Evolutionary conservation across 2,329 filamentous ascomycete genomes (phyloP), one percentile per base, ranked within the genome.

Genomic region (Ceratocystis albifundus): DNA sequence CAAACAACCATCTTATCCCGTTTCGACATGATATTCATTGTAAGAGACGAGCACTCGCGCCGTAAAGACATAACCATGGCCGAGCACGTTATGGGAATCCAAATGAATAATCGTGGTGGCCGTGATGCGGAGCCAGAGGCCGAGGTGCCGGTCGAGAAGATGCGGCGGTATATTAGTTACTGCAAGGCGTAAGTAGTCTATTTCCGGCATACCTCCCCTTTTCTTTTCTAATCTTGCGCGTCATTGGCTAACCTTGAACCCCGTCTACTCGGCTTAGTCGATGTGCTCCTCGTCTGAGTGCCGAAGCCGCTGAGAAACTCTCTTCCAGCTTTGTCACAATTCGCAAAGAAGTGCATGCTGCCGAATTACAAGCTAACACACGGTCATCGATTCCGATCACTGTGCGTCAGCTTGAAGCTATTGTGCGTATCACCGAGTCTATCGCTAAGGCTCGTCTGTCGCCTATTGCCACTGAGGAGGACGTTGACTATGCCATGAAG

Each of bases 1-100:
- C 94, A 99, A 74, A 99, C 94, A 0, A 99, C 94, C 2, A 97
- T 99, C 72, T 75, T 99, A 70, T 97, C 93, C 1, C 89, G 94
- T 82, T 99, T 99, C 75, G 94, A 99, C 76, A 96, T 99, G 90
- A 97, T 99, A 70, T 99, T 97, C 79, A 96, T 99, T 70, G 93
- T 99, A 69, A 90, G 89, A 71, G 94, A 99, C 75, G 91, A 96
- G 69, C 94, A 99, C 75, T 90, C 93, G 69, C 84, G 90, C 57
- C 87, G 84, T 67, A 89, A 93, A 72, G 94, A 99, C 73, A 90
- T 96, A 78, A 87, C 83, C 3, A 97, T 99, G 72, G 94, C 94
- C 12, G 93, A 88, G 74, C 94, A 99, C 83, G 93, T 99, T 73
- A 96, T 99, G 86, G 86, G 88, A 59, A 92, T 99, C 70, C 93